These are phyloP conservation scores for Leccinum fallax DNA, from an alignment of 1,284 basidiomycete genomes.

Conservation along the genomic window DNA sequence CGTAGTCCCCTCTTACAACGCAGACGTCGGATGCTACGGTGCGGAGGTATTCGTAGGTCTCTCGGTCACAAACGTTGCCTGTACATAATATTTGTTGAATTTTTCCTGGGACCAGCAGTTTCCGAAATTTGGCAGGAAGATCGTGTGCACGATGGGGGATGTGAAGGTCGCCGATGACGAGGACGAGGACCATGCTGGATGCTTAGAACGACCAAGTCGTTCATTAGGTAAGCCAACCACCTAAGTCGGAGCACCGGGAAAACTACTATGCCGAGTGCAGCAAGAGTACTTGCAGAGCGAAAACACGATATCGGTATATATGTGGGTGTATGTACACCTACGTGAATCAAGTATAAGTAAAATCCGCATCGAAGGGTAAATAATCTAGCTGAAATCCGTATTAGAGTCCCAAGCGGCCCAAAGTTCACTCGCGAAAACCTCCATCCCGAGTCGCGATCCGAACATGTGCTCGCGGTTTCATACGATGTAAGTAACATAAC, in stretches of 20 bases:
- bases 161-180: slow-evolving; percentile 93
- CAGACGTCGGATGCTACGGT: slow-evolving; percentile 96
- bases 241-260: not conserved
- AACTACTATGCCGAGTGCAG: not conserved
- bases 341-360: slow-evolving; percentile 3
- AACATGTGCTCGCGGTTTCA: slow-evolving; percentile 4
- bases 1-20: slow-evolving; percentile 93
- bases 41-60: slow-evolving; percentile 96
- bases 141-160: slow-evolving; percentile 90
- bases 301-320: not conserved
- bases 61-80: slow-evolving; percentile 96
- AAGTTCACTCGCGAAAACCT: slow-evolving; percentile 2
- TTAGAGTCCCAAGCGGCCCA: slow-evolving; percentile 5
- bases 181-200: slow-evolving; percentile 71
- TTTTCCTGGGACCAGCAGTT: slow-evolving; percentile 94
- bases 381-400: not conserved
- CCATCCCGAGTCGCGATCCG: slow-evolving; percentile 10
- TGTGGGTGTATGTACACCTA: not conserved
- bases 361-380: not conserved
- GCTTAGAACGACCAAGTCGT: slow-evolving; percentile 8
- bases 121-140: slow-evolving; percentile 95
- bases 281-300: not conserved
- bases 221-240: slow-evolving; percentile 29
- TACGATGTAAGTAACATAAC: not conserved
- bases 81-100: slow-evolving; percentile 98